phyloP scores from a whole-genome alignment of 1,139 yeast genomes.

The Candida sp. region DNA sequence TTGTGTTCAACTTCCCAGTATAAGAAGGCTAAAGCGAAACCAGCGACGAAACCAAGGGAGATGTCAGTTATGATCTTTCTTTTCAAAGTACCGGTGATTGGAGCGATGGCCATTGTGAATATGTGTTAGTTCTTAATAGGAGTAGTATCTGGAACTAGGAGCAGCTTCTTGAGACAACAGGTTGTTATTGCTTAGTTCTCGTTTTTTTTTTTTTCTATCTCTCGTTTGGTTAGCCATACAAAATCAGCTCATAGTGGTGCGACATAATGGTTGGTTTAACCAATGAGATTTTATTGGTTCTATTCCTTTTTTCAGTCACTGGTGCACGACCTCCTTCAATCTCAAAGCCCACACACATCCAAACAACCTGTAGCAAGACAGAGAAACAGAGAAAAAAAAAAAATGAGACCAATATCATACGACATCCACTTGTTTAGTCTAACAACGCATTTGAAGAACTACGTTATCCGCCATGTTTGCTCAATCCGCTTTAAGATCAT shows the following conservation, averaged over 20 bases:
- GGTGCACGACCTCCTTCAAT: not conserved
- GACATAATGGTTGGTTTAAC: slow-evolving; percentile 9
- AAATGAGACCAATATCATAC: slow-evolving; percentile 1
- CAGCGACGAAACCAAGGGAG: slow-evolving; percentile 61
- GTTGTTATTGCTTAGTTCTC: not conserved
- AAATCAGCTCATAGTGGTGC: slow-evolving; percentile 22
- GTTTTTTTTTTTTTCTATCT: not conserved
- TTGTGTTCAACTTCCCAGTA: slow-evolving; percentile 60
- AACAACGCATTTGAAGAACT: not conserved
- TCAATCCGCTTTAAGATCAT: slow-evolving; percentile 38
- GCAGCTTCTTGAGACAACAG: not conserved
- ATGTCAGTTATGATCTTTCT: slow-evolving; percentile 86
- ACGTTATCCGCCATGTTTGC: slow-evolving; percentile 14
- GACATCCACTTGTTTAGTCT: not conserved
- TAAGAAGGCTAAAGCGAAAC: slow-evolving; percentile 37
- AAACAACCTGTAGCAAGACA: not conserved
- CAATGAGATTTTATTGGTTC: slow-evolving; percentile 18
- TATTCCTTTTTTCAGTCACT: not conserved
- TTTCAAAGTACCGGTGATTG: slow-evolving; percentile 85
- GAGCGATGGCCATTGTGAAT: slow-evolving; percentile 78
- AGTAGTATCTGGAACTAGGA: not conserved
- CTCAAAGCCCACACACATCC: not conserved
- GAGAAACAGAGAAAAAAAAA: not conserved
- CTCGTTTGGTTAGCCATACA: slow-evolving; percentile 1
- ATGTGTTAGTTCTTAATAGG: slow-evolving; percentile 1